These are phyloP conservation scores for Diplotaxis tenuifolia DNA, from an alignment of 345 rosid genomes.

Conservation along the genomic window DNA sequence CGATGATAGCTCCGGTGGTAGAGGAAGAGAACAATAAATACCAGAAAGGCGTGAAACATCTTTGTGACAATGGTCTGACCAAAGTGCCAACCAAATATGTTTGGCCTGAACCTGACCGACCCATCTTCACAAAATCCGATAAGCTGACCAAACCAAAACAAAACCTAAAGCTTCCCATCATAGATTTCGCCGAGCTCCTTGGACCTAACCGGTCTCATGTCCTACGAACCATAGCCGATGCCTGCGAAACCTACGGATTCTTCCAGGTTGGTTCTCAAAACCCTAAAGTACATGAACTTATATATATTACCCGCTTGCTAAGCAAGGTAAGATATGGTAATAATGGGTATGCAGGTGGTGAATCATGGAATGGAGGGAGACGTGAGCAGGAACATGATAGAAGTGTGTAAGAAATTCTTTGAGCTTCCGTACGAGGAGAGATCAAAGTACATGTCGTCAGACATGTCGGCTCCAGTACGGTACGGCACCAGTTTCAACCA, in stretches of 20 bases:
- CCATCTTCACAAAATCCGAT: constrained; percentile 22
- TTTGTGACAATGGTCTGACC: constrained; percentile 52
- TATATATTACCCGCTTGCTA: not conserved
- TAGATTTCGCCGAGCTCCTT: constrained; percentile 64
- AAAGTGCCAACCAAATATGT: constrained; percentile 69
- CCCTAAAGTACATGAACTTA: not conserved
- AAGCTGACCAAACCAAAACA: constrained; percentile 31
- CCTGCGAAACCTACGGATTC: constrained; percentile 71
- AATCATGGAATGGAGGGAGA: constrained; percentile 68
- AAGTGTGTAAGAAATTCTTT: constrained; percentile 65
- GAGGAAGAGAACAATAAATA: constrained; percentile 32
- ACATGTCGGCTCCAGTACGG: constrained; percentile 67
- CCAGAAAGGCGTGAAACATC: constrained; percentile 79
- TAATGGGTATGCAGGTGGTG: constrained; percentile 51
- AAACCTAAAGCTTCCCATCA: constrained; percentile 61
- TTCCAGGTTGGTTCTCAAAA: constrained; percentile 56
- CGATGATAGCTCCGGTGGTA: constrained; percentile 40
- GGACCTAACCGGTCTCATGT: constrained; percentile 54
- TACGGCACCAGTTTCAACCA: constrained; percentile 94
- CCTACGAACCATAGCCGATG: constrained; percentile 54
- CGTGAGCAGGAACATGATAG: constrained; percentile 54
- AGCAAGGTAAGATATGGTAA: constrained; percentile 1
- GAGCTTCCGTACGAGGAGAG: constrained; percentile 71
- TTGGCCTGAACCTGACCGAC: constrained; percentile 60
- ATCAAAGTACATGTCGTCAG: constrained; percentile 72